Evolutionary conservation across 441 rosid genomes (phyloP), one percentile per base, ranked within the genome.

Genomic region (Capsella rubella): DNA sequence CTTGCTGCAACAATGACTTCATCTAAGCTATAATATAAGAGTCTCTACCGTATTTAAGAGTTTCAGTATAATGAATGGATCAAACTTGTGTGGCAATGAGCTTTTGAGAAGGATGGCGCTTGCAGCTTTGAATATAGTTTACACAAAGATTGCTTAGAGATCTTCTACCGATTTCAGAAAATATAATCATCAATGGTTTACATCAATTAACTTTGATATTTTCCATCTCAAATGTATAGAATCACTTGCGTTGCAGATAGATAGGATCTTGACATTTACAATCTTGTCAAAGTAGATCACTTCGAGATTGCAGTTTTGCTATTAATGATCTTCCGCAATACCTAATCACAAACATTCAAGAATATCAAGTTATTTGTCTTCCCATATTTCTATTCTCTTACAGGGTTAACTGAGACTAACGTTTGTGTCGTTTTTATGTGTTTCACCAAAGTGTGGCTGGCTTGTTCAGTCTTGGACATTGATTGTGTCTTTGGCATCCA

Each of bases 161-260:
- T 52, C 34, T 54, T 54, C 37, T 54, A 54, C 59, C 21, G 13
- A 54, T 29, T 54, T 54, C 35, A 54, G 37, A 54, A 54, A 4
- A 37, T 9, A 2, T 37, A 18, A 29, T n/a, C 39, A 54, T 29
- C 39, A 14, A 31, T 54, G 39, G 4, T 14, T 10, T 37, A 8
- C n/a, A 34, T 32, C 42, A 56, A 32, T 14, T 31, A 55, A 31
- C 35, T 31, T 7, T 29, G 18, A 54, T 29, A 29, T 16, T 32
- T 14, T 5, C 18, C 60, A 31, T 29, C 37, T 29, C 10, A 31
- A 8, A 49, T 13, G 27, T 49, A 49, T 21, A 21, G 27, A 32
- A 32, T 21, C 25, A 21, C 21, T n/a, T 56, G 18, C 32, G 27
- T 56, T 56, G 40, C 14, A 32, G 3, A 32, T 56, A 56, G 4